Base-by-base conservation (phyloP, 345 rosid species). In the Cardiospermum halicacabum region DNA sequence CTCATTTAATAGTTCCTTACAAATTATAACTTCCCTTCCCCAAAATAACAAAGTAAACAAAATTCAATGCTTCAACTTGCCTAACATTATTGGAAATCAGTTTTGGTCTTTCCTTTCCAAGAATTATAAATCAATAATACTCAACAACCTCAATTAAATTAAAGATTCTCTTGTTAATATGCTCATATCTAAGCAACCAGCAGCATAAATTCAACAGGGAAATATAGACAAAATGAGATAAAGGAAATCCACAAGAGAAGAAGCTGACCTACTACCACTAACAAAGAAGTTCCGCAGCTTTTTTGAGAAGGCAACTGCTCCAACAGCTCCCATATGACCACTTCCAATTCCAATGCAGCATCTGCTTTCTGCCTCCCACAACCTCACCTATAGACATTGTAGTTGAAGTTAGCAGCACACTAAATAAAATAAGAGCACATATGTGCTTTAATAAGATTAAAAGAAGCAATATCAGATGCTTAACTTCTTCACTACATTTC, bases 291-390 rank as follows among this genome's bases (percentile, higher is more conserved):
- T 81, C 18, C 40, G 71, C 59, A 47, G 56, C 76, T 78, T 94
- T 75, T 84, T 94, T 5, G 99, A 81, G 75, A 94, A 91, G 68
- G 95, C 88, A 69, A 94, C 82, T 54, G 99, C 96, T 70, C 86
- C 92, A 61, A 94, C 88, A 42, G 94, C 96, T 32, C 87, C 95
- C 85, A 77, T 84, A 80, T 94, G 99, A 61, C 99, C 96, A 12
- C 69, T 74, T 57, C 96, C 99, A 71, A 94, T 70, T 75, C 97
- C 97, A 72, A 94, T 66, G 70, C 99, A 94, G 64, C 78, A 66
- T 75, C 75, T 75, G 68, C 70, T 78, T 56, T 81, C 83, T 67
- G 91, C 70, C 13, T 88, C 89, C 97, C 99, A 94, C 58, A 94
- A 74, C 77, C 99, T 82, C 67, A 88, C 91, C 99, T 94, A 67